Base-by-base conservation (phyloP, 768 basidiomycete species). In the Stropharia rugosoannulata region DNA sequence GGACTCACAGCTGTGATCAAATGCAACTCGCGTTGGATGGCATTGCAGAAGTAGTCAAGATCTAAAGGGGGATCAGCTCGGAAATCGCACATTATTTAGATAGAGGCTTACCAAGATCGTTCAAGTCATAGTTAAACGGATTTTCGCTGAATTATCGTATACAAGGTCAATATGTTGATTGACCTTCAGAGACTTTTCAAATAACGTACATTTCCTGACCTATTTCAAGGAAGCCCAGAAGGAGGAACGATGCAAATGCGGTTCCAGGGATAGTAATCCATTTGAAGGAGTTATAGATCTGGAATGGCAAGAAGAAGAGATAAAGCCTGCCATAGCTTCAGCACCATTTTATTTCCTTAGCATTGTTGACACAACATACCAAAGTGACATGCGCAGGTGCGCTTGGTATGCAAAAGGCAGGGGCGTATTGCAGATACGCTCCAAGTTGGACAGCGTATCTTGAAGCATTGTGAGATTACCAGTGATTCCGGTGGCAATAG, bases 351-450 rank as follows among this genome's bases (percentile, higher is more conserved):
- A 46, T 27, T 10, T 9, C 1, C 45, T 15, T 46, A 3, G 1
- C 3, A 27, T 8, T 6, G 13, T 27, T 19, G 29, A 18, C 25
- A 49, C 81, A 66, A 75, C 67, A 59, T 62, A 82, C 84, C 86
- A 87, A 9, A 84, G 70, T 4, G 83, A 83, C 73, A 86, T 80
- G 50, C 85, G 75, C 46, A 87, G 71, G 63, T 86, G 85, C 16
- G 82, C 83, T 66, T 88, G 86, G 65, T 88, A 87, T 11, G 86
- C 85, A 61, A 87, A 88, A 2, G 85, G 85, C 55, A 88, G 68
- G 9, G 85, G 86, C 5, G 85, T 86, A 56, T 80, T 84, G 61
- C 77, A 78, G 57, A 88, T 83, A 29, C 85, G 77, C 55, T 88
- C 85, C 19, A 88, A 71, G 60, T 85, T 82, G 19, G 78, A 72